A percentile compares a stretch with the other conserved stretches of the same genome.
Evolutionary conservation across 179 eudicot species (phyloP).

Genomic region (Carnegiea gigantea): DNA sequence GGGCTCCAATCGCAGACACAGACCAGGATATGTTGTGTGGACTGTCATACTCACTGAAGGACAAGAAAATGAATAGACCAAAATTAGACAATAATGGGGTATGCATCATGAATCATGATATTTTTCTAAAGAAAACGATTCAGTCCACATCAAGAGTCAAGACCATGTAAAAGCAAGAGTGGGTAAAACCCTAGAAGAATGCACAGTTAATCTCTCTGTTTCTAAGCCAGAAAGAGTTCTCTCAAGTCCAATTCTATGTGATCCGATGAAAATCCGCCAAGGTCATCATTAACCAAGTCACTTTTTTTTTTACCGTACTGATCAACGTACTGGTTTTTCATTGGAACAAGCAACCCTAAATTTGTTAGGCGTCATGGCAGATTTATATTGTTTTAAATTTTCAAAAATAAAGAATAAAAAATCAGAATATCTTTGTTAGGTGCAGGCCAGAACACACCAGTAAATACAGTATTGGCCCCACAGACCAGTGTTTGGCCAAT

Average conservation of each 20-base stretch:
- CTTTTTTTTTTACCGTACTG: no score
- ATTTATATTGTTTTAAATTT: no score
- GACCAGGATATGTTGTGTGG: constrained; percentile 81
- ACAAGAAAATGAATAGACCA: constrained; percentile 17
- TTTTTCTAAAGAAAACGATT: not conserved
- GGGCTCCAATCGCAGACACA: constrained; percentile 79
- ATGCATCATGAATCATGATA: not conserved
- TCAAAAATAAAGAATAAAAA: no score
- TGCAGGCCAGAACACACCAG: no score
- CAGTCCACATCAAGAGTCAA: not conserved
- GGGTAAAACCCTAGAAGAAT: constrained; percentile 77
- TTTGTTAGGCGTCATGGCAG: no score
- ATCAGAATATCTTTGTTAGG: no score
- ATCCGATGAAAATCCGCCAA: constrained; percentile 6
- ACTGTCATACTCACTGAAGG: constrained; percentile 55
- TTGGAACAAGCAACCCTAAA: no score
- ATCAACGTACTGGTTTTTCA: no score
- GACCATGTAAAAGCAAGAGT: constrained; percentile 13
- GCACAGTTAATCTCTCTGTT: constrained; percentile 64
- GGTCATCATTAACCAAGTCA: not conserved
- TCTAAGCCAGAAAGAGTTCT: constrained; percentile 54
- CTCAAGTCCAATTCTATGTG: constrained; percentile 56
- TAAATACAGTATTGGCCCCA: no score
- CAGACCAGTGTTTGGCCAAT: no score
- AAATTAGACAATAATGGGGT: constrained; percentile 7